A percentile compares a stretch with the other conserved stretches of the same genome.
These are phyloP conservation scores for Picochlorum sp. DNA, from an alignment of 139 green algal genomes.

Conservation along the genomic window DNA sequence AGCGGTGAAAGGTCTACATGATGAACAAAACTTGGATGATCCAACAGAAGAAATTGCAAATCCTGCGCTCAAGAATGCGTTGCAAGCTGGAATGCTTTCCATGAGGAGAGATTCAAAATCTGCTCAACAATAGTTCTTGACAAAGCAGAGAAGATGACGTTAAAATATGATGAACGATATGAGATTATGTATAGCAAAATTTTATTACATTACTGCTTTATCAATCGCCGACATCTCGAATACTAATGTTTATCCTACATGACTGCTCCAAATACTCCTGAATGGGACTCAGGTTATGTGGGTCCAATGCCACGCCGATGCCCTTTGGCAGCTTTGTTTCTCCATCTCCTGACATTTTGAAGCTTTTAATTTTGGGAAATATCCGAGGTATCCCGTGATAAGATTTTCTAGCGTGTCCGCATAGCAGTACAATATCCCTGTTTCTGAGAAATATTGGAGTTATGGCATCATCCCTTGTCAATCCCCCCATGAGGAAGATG, in stretches of 20 bases:
- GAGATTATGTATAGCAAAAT: too few relatives aligned
- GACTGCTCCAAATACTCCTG: too few relatives aligned
- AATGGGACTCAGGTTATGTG: too few relatives aligned
- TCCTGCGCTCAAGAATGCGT: too few relatives aligned
- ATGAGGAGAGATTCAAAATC: too few relatives aligned
- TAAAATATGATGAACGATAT: too few relatives aligned
- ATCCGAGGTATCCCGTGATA: constrained; percentile 62
- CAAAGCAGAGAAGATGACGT: too few relatives aligned
- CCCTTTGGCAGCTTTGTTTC: background rate
- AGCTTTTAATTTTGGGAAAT: constrained; percentile 1
- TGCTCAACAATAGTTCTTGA: too few relatives aligned
- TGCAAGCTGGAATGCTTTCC: too few relatives aligned
- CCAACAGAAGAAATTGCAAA: too few relatives aligned
- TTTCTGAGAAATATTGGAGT: constrained; percentile 60
- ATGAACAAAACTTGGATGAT: background rate
- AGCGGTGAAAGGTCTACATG: background rate
- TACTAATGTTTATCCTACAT: constrained; percentile 22
- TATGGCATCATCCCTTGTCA: constrained; percentile 40
- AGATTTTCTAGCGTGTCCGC: constrained; percentile 41
- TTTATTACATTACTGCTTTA: too few relatives aligned
- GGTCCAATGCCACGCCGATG: background rate
- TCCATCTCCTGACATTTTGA: background rate
- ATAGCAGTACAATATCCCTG: constrained; percentile 75
- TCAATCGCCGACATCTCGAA: too few relatives aligned
- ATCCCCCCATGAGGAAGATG: constrained; percentile 76